Conservation (phyloP, 495 filamentous ascomycete species). For the Talaromyces wortmannii region DNA sequence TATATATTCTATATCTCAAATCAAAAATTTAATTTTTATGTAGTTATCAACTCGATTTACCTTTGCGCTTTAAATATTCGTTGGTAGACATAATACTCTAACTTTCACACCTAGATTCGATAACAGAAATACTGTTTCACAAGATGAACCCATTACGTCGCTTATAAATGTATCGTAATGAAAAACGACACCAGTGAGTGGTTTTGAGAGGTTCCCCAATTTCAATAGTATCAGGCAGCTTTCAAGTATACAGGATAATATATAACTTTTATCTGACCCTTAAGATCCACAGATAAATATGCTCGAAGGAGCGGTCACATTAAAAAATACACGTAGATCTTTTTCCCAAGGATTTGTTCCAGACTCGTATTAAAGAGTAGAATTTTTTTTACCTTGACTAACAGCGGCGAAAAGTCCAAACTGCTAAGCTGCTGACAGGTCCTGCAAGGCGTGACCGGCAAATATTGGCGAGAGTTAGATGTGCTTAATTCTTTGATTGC, state of each 20-base stretch:
- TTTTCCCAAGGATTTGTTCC: too few species aligned
- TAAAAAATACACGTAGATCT: conserved; percentile 55
- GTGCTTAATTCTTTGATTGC: too few species aligned
- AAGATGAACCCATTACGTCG: conserved; percentile 45
- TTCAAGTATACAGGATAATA: conserved; percentile 63
- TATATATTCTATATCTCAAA: conserved; percentile 10
- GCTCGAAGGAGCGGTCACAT: conserved; percentile 59
- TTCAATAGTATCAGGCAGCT: conserved; percentile 45
- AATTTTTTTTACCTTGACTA: too few species aligned
- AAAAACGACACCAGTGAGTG: conserved; percentile 60
- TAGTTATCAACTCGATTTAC: too few species aligned
- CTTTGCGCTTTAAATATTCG: conserved; percentile 44
- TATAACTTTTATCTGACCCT: conserved; percentile 72
- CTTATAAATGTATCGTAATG: conserved; percentile 60
- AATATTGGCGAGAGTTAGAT: too few species aligned
- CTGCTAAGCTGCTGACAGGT: too few species aligned
- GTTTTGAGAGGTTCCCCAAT: conserved; percentile 31
- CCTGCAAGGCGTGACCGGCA: too few species aligned
- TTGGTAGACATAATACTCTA: conserved; percentile 57
- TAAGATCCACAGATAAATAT: conserved; percentile 74
- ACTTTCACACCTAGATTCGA: conserved; percentile 47
- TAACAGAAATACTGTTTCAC: conserved; percentile 63
- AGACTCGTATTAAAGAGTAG: too few species aligned
- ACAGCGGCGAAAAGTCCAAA: too few species aligned
- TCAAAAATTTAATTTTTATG: too few species aligned